Base-by-base conservation (phyloP, 768 basidiomycete species). In the Rhodocollybia butyracea region DNA sequence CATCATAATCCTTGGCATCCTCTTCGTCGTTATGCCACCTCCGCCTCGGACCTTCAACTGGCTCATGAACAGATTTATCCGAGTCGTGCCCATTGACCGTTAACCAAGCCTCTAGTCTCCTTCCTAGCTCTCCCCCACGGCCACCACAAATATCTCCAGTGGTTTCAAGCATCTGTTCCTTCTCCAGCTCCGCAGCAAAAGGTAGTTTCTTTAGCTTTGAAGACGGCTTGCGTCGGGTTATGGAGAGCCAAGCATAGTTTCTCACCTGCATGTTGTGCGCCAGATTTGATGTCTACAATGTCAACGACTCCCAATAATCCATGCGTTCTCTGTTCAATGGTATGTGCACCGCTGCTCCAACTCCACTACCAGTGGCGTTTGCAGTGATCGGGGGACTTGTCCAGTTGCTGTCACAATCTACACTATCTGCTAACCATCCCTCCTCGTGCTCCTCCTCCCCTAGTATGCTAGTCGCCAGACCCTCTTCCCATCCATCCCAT, bases 401-500 rank as follows among this genome's bases (percentile, higher is more conserved):
- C n/a, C 43, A 31, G 38, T 42, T 26, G 19, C 30, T 46, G 40
- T 58, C 61, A 26, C 55, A 57, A 24, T 51, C 60, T 27, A 72
- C 71, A 4, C 63, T 61, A 46, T 74, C 75, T 61, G 73, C 75
- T 66, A 86, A 83, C 89, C 88, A 91, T 48, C 87, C 86, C 5
- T 81, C 82, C 61, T 91, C 86, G 46, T 77, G 67, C 19, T 89
- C 88, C 61, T 83, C 85, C 0, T 84, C 79, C 1, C 89, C 89
- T 19, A 93, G 74, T 30, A 91, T 89, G 55, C 82, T 84, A 5
- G 84, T 82, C 1, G 88, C 81, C 17, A 94, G 74, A 0, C 89
- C 90, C 65, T 93, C 91, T 64, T 94, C 91, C 91, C 91, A 94
- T 2, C 91, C 91, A 61, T 93, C 91, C 91, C 91, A 93, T 65